Conservation (phyloP, 495 filamentous ascomycete genomes). For the Xylaria scruposa region DNA sequence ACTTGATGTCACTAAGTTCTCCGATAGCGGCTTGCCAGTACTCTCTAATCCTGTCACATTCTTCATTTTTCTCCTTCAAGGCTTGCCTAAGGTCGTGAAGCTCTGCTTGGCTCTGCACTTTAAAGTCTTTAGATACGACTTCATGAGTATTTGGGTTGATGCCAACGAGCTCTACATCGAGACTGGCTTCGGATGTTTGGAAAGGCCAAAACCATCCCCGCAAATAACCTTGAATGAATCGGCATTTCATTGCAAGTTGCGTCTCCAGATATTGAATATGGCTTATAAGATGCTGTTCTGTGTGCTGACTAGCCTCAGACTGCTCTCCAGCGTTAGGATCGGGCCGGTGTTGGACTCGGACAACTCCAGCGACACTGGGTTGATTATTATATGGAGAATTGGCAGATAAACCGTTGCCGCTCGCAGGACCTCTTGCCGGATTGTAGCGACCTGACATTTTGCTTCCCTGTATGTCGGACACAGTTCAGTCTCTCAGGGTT, state of each 20-base stretch:
- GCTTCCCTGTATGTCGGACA: neutral
- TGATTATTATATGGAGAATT: neutral
- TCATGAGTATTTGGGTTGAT: neutral
- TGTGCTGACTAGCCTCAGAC: neutral
- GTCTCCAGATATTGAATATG: neutral
- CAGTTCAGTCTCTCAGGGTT: neutral
- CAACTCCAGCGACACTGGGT: neutral
- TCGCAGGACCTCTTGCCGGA: neutral
- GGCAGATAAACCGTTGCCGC: neutral
- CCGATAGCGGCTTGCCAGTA: slow-evolving; percentile 3
- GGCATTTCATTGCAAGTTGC: neutral
- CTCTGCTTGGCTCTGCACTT: neutral
- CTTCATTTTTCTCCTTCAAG: neutral
- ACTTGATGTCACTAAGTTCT: slow-evolving; percentile 15
- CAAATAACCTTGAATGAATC: neutral
- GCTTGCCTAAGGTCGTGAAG: neutral
- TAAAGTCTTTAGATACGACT: neutral
- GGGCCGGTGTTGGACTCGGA: neutral
- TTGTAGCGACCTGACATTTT: neutral
- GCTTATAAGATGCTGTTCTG: neutral
- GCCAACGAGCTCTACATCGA: fast-evolving
- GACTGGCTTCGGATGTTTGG: neutral
- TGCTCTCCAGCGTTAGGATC: neutral
- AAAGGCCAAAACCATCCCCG: neutral
- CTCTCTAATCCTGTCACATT: slow-evolving; percentile 12